Conservation (phyloP, 1,139 yeast species). For the Taphrina confusa region DNA sequence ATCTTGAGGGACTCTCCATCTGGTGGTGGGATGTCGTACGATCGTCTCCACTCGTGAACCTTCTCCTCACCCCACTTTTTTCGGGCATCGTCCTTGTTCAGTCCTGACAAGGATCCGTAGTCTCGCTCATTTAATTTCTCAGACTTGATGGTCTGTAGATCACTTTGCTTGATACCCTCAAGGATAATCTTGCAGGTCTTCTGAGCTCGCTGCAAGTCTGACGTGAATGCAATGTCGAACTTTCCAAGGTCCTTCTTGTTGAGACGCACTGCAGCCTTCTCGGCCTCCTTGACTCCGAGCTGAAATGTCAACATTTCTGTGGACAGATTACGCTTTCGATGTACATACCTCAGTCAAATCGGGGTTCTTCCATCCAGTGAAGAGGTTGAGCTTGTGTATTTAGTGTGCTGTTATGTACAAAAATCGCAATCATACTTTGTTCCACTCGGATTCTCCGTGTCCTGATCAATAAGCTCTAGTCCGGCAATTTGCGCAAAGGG, state of each 20-base stretch:
- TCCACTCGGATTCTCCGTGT: slow-evolving; percentile 92
- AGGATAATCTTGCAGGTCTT: slow-evolving; percentile 97
- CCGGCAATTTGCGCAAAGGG: no score
- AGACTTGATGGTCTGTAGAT: slow-evolving; percentile 88
- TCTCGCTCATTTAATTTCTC: slow-evolving; percentile 99
- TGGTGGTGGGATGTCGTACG: slow-evolving; percentile 97
- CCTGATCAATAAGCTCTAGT: slow-evolving; percentile 45
- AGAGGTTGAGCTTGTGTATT: slow-evolving; percentile 58
- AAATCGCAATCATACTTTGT: slow-evolving; percentile 26
- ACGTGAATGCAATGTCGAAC: slow-evolving; percentile 89
- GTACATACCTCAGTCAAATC: slow-evolving; percentile 58
- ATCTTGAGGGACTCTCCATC: slow-evolving; percentile 88
- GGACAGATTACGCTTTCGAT: neutral
- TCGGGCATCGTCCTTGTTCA: slow-evolving; percentile 92
- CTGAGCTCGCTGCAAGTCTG: slow-evolving; percentile 91
- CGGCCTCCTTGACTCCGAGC: slow-evolving; percentile 85
- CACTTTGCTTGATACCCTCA: slow-evolving; percentile 82
- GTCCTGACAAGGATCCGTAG: slow-evolving; percentile 98
- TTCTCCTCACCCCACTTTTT: slow-evolving; percentile 86
- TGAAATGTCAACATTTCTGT: no score
- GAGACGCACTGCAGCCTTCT: slow-evolving; percentile 88
- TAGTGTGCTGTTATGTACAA: neutral
- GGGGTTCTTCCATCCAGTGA: slow-evolving; percentile 99
- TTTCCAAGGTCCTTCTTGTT: slow-evolving; percentile 73
- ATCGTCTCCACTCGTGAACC: slow-evolving; percentile 98